phyloP scores from a whole-genome alignment of 1,139 yeast genomes.

The Diutina pseudorugosa region DNA sequence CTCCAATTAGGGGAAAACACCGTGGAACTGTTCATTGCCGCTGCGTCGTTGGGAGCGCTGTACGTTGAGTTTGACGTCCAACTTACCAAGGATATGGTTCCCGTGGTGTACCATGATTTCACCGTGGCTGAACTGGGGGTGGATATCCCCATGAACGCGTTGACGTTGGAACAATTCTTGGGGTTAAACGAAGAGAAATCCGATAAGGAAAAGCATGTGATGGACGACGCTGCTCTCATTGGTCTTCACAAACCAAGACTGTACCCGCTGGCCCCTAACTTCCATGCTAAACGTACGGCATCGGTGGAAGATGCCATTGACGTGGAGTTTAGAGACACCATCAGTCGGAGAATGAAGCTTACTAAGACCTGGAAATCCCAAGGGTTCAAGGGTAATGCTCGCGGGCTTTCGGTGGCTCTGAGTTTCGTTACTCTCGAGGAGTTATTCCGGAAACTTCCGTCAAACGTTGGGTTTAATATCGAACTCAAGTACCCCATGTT shows the following conservation, averaged over 20 bases:
- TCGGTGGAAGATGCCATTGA: conserved; percentile 23
- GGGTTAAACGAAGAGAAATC: conserved; percentile 35
- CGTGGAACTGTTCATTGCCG: conserved; percentile 89
- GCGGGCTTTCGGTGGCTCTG: conserved; percentile 87
- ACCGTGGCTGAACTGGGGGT: conserved; percentile 92
- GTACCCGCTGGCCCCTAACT: conserved; percentile 22
- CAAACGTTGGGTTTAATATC: conserved; percentile 81
- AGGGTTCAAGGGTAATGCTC: conserved; percentile 82
- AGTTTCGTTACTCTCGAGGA: conserved; percentile 84
- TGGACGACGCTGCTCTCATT: conserved; percentile 27
- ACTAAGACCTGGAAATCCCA: conserved; percentile 81
- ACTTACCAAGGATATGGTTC: conserved; percentile 82
- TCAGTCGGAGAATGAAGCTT: conserved; percentile 62
- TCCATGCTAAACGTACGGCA: conserved; percentile 8
- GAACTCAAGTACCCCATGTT: conserved; percentile 95
- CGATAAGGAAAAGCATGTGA: conserved; percentile 10
- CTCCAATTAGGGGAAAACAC: conserved; percentile 94
- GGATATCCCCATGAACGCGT: conserved; percentile 90
- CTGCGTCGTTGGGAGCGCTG: conserved; percentile 88
- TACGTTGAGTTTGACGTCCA: conserved; percentile 96
- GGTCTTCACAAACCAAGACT: conserved; percentile 26
- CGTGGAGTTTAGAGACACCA: conserved; percentile 24
- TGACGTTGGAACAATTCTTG: conserved; percentile 83
- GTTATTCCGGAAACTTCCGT: conserved; percentile 69
- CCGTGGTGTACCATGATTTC: conserved; percentile 93